These are phyloP conservation scores for Colletotrichum karsti DNA, from an alignment of 2,329 filamentous ascomycete species.

Conservation along the genomic window DNA sequence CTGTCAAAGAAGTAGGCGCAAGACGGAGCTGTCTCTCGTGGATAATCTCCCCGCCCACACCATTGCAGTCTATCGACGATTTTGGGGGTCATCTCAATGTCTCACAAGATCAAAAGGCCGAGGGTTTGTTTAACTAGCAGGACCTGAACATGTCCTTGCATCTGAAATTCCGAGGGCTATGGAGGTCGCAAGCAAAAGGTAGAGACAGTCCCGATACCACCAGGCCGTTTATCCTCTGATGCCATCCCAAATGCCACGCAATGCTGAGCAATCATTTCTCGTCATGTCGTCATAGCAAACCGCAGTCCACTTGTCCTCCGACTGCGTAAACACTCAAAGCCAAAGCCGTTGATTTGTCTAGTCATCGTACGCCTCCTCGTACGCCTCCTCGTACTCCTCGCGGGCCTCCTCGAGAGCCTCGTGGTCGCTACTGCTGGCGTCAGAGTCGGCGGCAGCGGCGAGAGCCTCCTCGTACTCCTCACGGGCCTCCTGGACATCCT, in stretches of 20 bases:
- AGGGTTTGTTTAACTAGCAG: not conserved
- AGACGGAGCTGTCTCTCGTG: not conserved
- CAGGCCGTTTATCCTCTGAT: constrained; percentile 11
- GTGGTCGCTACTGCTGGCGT: constrained; percentile 59
- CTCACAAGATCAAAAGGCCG: not conserved
- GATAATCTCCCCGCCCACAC: not conserved
- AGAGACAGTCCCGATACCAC: constrained; percentile 14
- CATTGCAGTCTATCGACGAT: not conserved
- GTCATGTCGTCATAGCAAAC: constrained; percentile 22
- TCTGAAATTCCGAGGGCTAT: constrained; percentile 12
- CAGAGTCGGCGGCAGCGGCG: constrained; percentile 46
- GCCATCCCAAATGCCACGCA: constrained; percentile 19
- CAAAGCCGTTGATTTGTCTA: not conserved
- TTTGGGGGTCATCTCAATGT: not conserved
- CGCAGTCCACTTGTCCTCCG: not conserved
- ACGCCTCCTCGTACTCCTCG: constrained; percentile 59
- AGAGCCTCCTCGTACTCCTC: constrained; percentile 54
- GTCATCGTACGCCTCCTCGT: constrained; percentile 51
- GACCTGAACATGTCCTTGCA: constrained; percentile 8
- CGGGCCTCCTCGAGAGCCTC: constrained; percentile 62
- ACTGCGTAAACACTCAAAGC: not conserved
- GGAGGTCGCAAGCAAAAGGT: not conserved
- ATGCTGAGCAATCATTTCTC: constrained; percentile 20
- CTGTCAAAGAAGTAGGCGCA: not conserved
- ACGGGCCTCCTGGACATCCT: constrained; percentile 50